Evolutionary conservation across 2,329 filamentous ascomycete species (phyloP), one percentile per base, ranked within the genome.

Genomic region (Xylariales sp.): DNA sequence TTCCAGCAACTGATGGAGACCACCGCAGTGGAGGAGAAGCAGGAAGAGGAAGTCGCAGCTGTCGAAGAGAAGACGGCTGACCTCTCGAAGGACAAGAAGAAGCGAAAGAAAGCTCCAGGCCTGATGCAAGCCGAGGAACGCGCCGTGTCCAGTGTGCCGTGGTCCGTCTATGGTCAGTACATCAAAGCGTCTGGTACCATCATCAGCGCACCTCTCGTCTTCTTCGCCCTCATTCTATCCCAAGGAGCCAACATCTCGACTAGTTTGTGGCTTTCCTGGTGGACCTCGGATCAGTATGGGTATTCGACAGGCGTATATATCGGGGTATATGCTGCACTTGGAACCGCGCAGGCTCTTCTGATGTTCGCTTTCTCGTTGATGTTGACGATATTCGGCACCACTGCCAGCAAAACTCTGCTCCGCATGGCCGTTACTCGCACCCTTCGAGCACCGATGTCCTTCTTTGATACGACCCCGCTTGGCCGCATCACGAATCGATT

Each of bases 401-500:
- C 76, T 15, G 79, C 90, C 4, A 93, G 87, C 57, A 91, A 86
- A 61, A 73, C 74, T 28, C 88, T 97, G 78, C 76, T 97, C 38
- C 79, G 84, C 21, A 73, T 80, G 25, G 91, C 93, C 5, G 86
- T 97, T 54, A 80, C 74, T 7, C 76, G 86, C 12, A 88, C 93
- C 1, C 66, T 84, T n/a, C 71, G 80, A 19, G 80, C 80, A 3
- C 80, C 80, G n/a, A 82, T 84, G 88, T 85, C 86, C 4, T 97
- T 97, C 68, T 97, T 97, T 66, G 93, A 98, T 55, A 97, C 93
- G 0, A 97, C 93, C 1, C 93, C 93, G 0, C 75, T 97, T 1
- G 93, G 93, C 15, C 84, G 91, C 27, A 96, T 97, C 60, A 95
- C 89, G 16, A 97, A 97, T 61, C 86, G 93, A 12, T 97, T 97